These are phyloP conservation scores for Camellia japonica DNA, from an alignment of 148 eudicot species.

Conservation along the genomic window DNA sequence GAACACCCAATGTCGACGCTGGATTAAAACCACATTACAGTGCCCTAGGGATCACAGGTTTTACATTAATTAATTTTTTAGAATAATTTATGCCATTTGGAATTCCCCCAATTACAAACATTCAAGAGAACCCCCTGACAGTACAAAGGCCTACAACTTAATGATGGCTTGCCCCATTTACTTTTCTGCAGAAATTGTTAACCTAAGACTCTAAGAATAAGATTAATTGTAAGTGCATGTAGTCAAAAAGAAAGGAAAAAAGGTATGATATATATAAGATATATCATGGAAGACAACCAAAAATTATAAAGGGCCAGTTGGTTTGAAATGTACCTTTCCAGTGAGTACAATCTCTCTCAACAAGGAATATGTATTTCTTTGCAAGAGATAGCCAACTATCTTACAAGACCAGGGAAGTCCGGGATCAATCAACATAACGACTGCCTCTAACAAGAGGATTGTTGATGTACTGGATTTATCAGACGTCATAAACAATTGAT, in stretches of 20 bases:
- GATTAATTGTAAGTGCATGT: background rate
- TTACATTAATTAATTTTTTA: too few relatives aligned
- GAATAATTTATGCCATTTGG: too few relatives aligned
- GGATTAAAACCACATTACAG: too few relatives aligned
- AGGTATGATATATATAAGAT: too few relatives aligned
- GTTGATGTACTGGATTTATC: conserved; percentile 39
- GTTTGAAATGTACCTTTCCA: conserved; percentile 51
- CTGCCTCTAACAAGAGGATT: conserved; percentile 55
- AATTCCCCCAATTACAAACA: background rate
- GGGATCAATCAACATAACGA: conserved; percentile 60
- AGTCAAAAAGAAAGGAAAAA: background rate
- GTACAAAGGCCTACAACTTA: background rate
- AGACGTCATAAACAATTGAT: conserved; percentile 42
- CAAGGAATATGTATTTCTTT: conserved; percentile 45
- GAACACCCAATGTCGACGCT: too few relatives aligned
- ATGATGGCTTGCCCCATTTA: background rate
- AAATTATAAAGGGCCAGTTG: background rate
- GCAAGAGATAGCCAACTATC: conserved; percentile 55
- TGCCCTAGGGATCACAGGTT: too few relatives aligned
- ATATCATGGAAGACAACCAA: background rate
- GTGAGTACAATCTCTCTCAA: conserved; percentile 61
- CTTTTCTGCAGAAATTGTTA: background rate
- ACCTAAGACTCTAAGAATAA: background rate
- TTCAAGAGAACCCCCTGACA: background rate
- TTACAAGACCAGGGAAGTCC: conserved; percentile 91